phyloP scores from a whole-genome alignment of 2,329 filamentous ascomycete species.

The Pseudogymnoascus sp. region DNA sequence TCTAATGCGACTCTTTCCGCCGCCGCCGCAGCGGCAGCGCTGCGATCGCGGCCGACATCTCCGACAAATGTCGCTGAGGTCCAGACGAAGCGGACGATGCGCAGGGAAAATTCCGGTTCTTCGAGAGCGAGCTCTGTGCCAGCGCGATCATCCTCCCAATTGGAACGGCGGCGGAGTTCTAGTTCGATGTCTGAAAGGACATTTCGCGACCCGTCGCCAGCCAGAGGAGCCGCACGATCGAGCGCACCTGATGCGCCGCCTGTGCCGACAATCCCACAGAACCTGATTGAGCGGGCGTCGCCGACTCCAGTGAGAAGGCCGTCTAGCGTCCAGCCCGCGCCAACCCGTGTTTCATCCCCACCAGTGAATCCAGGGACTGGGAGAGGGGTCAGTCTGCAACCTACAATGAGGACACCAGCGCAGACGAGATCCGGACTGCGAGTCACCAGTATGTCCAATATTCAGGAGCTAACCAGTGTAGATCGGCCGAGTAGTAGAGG shows the following conservation, averaged over 20 bases:
- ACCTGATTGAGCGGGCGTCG: conserved; percentile 25
- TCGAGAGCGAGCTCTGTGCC: conserved; percentile 50
- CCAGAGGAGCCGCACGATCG: conserved; percentile 35
- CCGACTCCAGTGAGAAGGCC: conserved; percentile 23
- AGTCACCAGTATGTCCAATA: conserved; percentile 23
- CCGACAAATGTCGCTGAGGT: conserved; percentile 75
- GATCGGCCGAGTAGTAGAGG: conserved; percentile 36
- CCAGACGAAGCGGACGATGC: conserved; percentile 77
- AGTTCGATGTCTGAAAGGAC: conserved; percentile 84
- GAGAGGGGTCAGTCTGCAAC: conserved; percentile 26
- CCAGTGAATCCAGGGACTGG: conserved; percentile 23
- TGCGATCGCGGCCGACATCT: conserved; percentile 69
- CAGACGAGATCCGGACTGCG: conserved; percentile 18
- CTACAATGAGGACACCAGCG: conserved; percentile 17
- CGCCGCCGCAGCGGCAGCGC: conserved; percentile 77
- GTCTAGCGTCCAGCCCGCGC: conserved; percentile 34
- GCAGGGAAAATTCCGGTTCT: conserved; percentile 65
- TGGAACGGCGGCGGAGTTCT: conserved; percentile 62
- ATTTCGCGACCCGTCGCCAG: conserved; percentile 71
- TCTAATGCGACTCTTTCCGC: conserved; percentile 66
- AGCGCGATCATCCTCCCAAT: conserved; percentile 34
- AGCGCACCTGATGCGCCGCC: conserved; percentile 53
- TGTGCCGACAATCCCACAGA: conserved; percentile 64
- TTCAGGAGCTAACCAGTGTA: conserved; percentile 34
- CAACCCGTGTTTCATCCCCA: conserved; percentile 25